A percentile compares a stretch with the other conserved stretches of the same genome.
Evolutionary conservation across 495 filamentous ascomycete species (phyloP).

Genomic region (Podospora australis): DNA sequence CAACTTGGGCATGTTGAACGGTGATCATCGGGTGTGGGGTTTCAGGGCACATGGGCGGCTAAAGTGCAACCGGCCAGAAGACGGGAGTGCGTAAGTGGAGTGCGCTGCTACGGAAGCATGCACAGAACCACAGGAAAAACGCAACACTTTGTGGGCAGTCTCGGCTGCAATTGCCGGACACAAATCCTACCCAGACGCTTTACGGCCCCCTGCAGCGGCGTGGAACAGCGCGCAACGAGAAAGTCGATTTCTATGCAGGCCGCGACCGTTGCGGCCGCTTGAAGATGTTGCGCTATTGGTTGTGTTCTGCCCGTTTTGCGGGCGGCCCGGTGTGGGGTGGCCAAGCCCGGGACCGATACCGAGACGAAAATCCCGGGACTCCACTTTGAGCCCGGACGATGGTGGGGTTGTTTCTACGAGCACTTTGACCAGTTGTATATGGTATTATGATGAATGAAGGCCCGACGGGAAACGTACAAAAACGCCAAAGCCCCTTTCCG

Average conservation of each 20-base stretch:
- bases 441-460: no score
- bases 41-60: neutral
- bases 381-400: no score
- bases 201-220: constrained; percentile 8
- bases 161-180: neutral
- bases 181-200: constrained; percentile 1
- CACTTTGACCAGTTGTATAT: no score
- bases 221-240: constrained; percentile 1
- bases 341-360: constrained; percentile 9
- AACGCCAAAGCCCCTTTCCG: no score
- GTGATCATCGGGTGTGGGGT: no score
- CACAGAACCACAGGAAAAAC: neutral
- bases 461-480: no score
- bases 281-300: constrained; percentile 4
- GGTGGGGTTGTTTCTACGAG: no score
- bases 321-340: constrained; percentile 8
- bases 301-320: neutral
- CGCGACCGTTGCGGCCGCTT: neutral
- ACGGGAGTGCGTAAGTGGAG: neutral
- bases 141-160: neutral
- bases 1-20: neutral
- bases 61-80: neutral
- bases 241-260: constrained; percentile 1
- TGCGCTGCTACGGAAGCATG: neutral
- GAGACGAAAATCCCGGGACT: constrained; percentile 3